Evolutionary conservation across 2,329 filamentous ascomycete genomes (phyloP).

Genomic region (Hansfordia pulvinata): DNA sequence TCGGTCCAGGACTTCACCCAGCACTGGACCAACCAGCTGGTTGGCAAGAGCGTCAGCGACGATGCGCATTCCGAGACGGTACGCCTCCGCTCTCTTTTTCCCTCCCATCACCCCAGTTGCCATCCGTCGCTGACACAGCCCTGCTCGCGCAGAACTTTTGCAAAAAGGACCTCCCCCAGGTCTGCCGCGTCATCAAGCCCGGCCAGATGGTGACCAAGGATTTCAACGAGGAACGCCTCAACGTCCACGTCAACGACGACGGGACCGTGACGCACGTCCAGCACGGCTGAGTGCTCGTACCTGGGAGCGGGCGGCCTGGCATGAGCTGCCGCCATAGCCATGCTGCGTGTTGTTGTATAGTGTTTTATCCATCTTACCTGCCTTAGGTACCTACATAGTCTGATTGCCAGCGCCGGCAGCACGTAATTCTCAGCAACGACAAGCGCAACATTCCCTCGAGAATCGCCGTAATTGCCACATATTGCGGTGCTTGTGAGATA

Average conservation of each 20-base stretch:
- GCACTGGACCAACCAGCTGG: constrained; percentile 47
- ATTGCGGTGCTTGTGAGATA: no score
- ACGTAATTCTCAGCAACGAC: no score
- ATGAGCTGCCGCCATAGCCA: no score
- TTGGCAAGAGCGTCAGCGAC: constrained; percentile 48
- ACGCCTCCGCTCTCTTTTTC: constrained; percentile 14
- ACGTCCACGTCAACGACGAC: constrained; percentile 44
- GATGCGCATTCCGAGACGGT: constrained; percentile 37
- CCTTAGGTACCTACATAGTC: no score
- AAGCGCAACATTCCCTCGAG: no score
- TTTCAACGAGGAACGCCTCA: constrained; percentile 37
- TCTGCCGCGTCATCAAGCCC: constrained; percentile 41
- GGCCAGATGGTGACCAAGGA: constrained; percentile 46
- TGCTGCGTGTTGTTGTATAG: no score
- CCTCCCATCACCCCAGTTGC: constrained; percentile 1
- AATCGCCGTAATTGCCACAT: no score
- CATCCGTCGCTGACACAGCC: constrained; percentile 1
- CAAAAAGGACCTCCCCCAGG: constrained; percentile 43
- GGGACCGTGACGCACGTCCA: constrained; percentile 46
- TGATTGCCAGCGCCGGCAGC: no score
- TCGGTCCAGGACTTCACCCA: constrained; percentile 31
- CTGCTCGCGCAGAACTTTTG: constrained; percentile 35
- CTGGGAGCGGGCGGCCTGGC: no score
- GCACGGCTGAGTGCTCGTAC: constrained; percentile 34
- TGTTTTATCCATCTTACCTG: no score